These are phyloP conservation scores for Colletotrichum orchidophilum DNA, from an alignment of 2,329 filamentous ascomycete genomes.

Conservation along the genomic window DNA sequence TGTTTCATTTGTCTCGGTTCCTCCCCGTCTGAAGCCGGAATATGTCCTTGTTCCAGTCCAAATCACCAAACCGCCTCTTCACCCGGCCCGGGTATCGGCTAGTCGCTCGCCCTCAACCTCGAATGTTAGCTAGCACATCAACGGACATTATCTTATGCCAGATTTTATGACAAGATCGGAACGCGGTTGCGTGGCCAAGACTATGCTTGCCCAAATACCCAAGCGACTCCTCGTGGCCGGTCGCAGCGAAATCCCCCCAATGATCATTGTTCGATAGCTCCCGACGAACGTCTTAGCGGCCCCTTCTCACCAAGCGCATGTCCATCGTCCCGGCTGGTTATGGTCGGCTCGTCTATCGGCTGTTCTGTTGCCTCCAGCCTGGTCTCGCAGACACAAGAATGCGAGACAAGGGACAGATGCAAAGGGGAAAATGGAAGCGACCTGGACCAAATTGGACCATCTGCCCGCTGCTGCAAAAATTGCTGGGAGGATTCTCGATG, in stretches of 20 bases:
- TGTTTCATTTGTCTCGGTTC: conserved; percentile 7
- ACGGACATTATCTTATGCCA: conserved; percentile 29
- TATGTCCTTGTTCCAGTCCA: not conserved
- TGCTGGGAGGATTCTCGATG: conserved; percentile 21
- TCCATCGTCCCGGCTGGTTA: conserved; percentile 13
- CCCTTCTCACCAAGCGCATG: conserved; percentile 24
- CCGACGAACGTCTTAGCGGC: conserved; percentile 26
- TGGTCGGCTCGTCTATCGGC: conserved; percentile 25
- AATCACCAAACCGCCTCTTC: not conserved
- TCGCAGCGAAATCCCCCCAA: conserved; percentile 31
- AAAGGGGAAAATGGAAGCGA: conserved; percentile 17
- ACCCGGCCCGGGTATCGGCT: not conserved
- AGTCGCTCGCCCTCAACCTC: not conserved
- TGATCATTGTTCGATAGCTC: conserved; percentile 31
- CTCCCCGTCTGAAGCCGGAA: not conserved
- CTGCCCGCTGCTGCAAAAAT: conserved; percentile 14
- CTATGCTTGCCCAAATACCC: conserved; percentile 30
- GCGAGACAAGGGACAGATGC: not conserved
- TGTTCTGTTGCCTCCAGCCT: conserved; percentile 8
- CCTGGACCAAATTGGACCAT: conserved; percentile 19
- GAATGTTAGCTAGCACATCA: conserved; percentile 1
- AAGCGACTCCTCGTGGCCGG: conserved; percentile 5
- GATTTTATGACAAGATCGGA: conserved; percentile 31
- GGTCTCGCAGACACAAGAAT: not conserved
- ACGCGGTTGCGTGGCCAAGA: conserved; percentile 28